Conservation (phyloP, 1,284 basidiomycete genomes). For the Cutaneotrichosporon curvatum region DNA sequence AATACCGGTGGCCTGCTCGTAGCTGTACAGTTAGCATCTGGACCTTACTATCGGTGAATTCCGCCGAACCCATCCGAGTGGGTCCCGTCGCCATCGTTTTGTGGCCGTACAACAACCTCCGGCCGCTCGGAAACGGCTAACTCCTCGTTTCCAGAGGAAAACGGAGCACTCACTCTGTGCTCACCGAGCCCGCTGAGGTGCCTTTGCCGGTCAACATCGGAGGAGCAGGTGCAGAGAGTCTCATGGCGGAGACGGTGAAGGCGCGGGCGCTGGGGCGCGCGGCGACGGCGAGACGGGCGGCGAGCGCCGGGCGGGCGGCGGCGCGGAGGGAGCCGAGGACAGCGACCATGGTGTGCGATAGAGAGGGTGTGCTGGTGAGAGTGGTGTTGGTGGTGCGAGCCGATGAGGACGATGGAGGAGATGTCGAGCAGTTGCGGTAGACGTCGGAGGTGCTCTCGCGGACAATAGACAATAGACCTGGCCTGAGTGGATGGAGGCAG, state of each 20-base stretch:
- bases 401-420: slow-evolving; percentile 4
- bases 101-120: too few relatives aligned
- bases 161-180: too few relatives aligned
- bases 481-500: too few relatives aligned
- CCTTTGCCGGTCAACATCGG: neutral
- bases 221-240: slow-evolving; percentile 1
- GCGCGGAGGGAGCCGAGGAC: slow-evolving; percentile 35
- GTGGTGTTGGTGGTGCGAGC: slow-evolving; percentile 6
- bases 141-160: too few relatives aligned
- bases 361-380: slow-evolving; percentile 1
- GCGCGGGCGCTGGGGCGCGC: slow-evolving; percentile 23
- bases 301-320: slow-evolving; percentile 20
- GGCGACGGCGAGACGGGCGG: slow-evolving; percentile 8
- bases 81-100: too few relatives aligned
- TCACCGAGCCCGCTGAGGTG: too few relatives aligned
- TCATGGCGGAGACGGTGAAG: slow-evolving; percentile 37
- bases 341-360: slow-evolving; percentile 29
- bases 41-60: too few relatives aligned
- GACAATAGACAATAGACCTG: too few relatives aligned
- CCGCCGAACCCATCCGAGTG: too few relatives aligned
- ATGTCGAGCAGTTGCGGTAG: too few relatives aligned
- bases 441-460: too few relatives aligned
- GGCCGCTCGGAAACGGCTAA: too few relatives aligned
- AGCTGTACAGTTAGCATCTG: slow-evolving; percentile 32
- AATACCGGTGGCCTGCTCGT: slow-evolving; percentile 89